Evolutionary conservation across 163 green algal species (phyloP), one percentile per base, ranked within the genome.

Genomic region (Coccomyxa subellipsoidea): DNA sequence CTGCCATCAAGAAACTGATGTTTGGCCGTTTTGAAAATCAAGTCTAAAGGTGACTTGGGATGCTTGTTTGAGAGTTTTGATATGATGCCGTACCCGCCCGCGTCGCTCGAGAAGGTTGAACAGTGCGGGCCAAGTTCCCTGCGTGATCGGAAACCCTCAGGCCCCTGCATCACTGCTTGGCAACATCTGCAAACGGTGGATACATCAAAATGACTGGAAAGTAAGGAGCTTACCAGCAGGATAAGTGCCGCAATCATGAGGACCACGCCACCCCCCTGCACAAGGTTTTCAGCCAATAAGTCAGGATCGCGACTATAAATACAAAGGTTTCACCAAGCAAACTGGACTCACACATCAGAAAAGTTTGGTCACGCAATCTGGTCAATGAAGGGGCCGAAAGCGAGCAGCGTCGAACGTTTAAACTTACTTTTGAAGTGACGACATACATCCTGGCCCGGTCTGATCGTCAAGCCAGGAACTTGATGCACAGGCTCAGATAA

Each of bases 61-160:
- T n/a, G n/a, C n/a, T n/a, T 27, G 5, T 12, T 27, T 21, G 23
- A 59, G 23, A 1, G 15, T 59, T 18, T 59, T 7, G 0, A 6
- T 27, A 8, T 2, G 1, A 73, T 21, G 1, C 10, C 27, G 31
- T 6, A 73, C 66, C 66, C 66, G 69, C 0, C 83, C 83, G 23
- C 80, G 38, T 29, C 83, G 39, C 38, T 87, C 83, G 34, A 84
- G 40, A 70, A 84, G 69, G 53, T 83, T 83, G 15, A 87, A 59
- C 8, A 87, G 69, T 12, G 83, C 83, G 6, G 83, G 83, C 83
- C 83, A 87, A 0, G 83, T 87, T 37, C 81, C 81, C 47, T 59
- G 47, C 47, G 5, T 12, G 47, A 59, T 59, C 47, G 23, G 47
- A 18, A 27, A 59, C 23, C 47, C 47, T 23, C 4, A 12, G 23